A percentile compares a stretch with the other conserved stretches of the same genome.
Conservation (phyloP, 2,329 filamentous ascomycete species). For the Venturia oleaginea region DNA sequence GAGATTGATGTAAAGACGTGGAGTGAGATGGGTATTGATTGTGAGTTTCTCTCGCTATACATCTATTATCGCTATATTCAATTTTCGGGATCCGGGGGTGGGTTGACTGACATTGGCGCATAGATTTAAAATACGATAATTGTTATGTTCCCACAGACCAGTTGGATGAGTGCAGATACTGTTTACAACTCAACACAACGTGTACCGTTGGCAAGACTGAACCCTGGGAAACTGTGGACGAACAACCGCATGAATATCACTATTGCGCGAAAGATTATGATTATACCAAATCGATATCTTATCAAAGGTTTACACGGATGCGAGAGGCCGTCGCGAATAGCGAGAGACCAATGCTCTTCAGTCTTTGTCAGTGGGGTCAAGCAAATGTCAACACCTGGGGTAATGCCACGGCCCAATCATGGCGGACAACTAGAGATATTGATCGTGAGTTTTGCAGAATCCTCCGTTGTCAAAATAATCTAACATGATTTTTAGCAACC, state of each 20-base stretch:
- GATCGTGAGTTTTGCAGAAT: neutral
- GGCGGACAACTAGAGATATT: neutral
- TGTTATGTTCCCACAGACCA: constrained; percentile 41
- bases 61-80: too few species aligned
- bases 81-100: too few species aligned
- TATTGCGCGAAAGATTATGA: neutral
- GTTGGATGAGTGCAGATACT: constrained; percentile 38
- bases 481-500: neutral
- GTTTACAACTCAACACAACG: constrained; percentile 18
- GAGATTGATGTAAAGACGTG: constrained; percentile 22
- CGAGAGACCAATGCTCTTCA: constrained; percentile 34
- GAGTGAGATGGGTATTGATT: constrained; percentile 40
- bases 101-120: constrained; percentile 31
- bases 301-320: constrained; percentile 41
- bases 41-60: constrained; percentile 33
- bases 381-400: neutral
- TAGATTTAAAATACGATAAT: constrained; percentile 49
- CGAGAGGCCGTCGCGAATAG: constrained; percentile 41
- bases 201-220: neutral
- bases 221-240: neutral
- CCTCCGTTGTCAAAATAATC: neutral
- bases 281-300: constrained; percentile 32
- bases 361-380: constrained; percentile 43
- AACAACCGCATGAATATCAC: neutral
- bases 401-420: constrained; percentile 22